Percentiles rank a stretch among this genome's conserved stretches.
Conservation (phyloP, 179 eudicot species). For the Silene noctiflora region DNA sequence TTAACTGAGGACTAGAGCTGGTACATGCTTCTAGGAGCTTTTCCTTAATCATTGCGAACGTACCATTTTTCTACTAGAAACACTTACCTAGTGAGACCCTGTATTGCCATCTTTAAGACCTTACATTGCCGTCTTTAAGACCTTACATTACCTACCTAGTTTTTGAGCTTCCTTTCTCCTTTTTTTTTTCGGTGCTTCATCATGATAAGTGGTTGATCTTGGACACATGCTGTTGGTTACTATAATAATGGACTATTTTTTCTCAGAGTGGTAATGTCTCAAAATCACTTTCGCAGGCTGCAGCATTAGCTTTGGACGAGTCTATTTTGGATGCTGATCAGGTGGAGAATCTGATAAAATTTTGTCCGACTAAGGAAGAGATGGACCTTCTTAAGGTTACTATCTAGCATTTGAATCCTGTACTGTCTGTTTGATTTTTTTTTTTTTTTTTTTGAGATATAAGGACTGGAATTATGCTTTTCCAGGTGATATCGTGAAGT, state of each 20-base stretch:
- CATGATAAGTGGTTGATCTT: not conserved
- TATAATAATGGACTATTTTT: not conserved
- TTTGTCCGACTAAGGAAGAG: conserved; percentile 98
- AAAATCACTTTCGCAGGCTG: conserved; percentile 50
- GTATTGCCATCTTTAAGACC: not conserved
- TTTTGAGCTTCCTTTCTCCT: not conserved
- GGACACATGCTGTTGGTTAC: not conserved
- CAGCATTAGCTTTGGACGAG: conserved; percentile 89
- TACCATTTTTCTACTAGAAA: not conserved
- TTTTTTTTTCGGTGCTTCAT: not conserved
- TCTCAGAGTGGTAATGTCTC: conserved; percentile 1
- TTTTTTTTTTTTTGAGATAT: not conserved
- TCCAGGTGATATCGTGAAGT: not conserved
- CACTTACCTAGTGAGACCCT: not conserved
- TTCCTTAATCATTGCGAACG: not conserved
- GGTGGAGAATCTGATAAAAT: conserved; percentile 93
- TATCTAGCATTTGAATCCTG: not conserved
- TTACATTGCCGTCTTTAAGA: not conserved
- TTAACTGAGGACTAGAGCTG: conserved; percentile 1
- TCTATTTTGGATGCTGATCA: conserved; percentile 95
- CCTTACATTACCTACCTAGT: too few species aligned
- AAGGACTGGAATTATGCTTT: not conserved
- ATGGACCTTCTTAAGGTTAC: conserved; percentile 89
- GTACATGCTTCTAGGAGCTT: not conserved
- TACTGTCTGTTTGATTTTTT: conserved; percentile 1